Conservation (phyloP, 2,329 filamentous ascomycete species). For the Pseudogymnoascus sp. region DNA sequence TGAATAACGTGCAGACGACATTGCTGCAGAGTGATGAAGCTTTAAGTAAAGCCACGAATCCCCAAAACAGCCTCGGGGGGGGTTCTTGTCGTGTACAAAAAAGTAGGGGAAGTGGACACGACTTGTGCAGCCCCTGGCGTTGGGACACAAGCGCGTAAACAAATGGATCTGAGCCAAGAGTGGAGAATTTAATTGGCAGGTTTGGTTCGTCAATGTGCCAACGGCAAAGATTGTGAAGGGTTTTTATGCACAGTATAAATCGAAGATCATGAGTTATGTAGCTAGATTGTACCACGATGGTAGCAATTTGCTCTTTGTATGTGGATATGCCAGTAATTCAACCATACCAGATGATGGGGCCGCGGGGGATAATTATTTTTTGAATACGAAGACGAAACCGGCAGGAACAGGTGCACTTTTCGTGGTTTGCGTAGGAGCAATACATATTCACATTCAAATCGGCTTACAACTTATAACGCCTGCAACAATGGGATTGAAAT, state of each 20-base stretch:
- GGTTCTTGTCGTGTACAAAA: slow-evolving; percentile 6
- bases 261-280: background rate
- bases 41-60: slow-evolving; percentile 6
- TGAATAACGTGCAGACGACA: slow-evolving; percentile 1
- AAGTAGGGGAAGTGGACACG: slow-evolving; percentile 9
- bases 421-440: background rate
- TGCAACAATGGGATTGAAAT: background rate
- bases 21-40: slow-evolving; percentile 7
- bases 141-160: background rate
- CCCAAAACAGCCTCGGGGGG: background rate
- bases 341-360: background rate
- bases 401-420: background rate
- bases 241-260: background rate
- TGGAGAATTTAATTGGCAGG: background rate
- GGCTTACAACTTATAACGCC: background rate
- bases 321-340: background rate
- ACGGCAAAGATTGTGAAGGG: background rate
- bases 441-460: background rate
- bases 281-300: background rate
- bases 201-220: background rate
- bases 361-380: background rate
- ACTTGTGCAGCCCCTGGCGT: background rate
- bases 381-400: background rate
- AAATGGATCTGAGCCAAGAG: background rate
- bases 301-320: background rate